Evolutionary conservation across 352 stramenopile species (phyloP), one percentile per base, ranked within the genome.

Genomic region (Globisporangium viniferum): DNA sequence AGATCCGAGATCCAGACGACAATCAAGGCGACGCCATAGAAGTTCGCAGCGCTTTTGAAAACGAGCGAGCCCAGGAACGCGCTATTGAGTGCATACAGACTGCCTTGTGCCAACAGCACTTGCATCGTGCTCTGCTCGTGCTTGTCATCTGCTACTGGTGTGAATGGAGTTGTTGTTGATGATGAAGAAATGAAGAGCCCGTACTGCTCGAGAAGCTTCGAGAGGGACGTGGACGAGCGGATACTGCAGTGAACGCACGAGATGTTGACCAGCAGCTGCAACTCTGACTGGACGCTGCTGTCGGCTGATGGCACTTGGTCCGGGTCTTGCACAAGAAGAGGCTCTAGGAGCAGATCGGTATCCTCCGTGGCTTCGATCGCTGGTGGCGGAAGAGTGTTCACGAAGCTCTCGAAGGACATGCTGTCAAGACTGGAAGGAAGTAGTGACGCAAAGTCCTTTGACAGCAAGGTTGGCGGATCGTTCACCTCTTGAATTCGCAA

Each of bases 1-100:
- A 84, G 67, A 51, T 82, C 78, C 2, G 72, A 79, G 63, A 84
- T 59, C n/a, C 72, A 56, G 10, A 90, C 48, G 31, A 88, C 27
- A 48, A 89, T 69, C 44, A 84, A 68, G 3, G 69, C 75, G 44
- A 73, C 20, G 31, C 78, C 77, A 22, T 79, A 64, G 41, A 83
- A 82, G 14, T 78, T 69, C 3, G 31, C 5, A 8, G 48, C 62
- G 33, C 78, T 59, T 24, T 33, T 66, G 59, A 90, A 88, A 41
- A 76, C 51, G 1, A 90, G 72, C 7, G 72, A 67, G 48, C 62
- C 62, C 62, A 91, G 64, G 44, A 89, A 27, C 12, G 57, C 70
- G 24, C 54, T 49, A 44, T 88, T 89, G 5, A 88, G 67, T 6
- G 74, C 65, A 22, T 36, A 24, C 8, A 79, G 54, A 10, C 66